A percentile compares a stretch with the other conserved stretches of the same genome.
Evolutionary conservation across 352 stramenopile species (phyloP).

Genomic region (Phytophthora constricta): DNA sequence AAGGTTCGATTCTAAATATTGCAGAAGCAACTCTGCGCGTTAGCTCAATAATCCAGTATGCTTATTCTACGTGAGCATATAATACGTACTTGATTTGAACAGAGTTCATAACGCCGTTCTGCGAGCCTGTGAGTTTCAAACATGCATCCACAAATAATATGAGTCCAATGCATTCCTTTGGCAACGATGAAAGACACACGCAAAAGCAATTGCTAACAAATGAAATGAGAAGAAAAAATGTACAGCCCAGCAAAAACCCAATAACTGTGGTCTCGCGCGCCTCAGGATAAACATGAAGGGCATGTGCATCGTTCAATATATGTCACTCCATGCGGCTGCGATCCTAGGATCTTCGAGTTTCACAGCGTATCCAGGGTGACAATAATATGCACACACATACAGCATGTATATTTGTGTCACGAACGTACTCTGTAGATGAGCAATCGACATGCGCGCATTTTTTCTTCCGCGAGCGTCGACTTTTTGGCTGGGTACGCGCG

Average conservation of each 20-base stretch:
- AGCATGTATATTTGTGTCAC: conserved; percentile 23
- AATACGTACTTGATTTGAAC: conserved; percentile 60
- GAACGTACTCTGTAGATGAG: conserved; percentile 73
- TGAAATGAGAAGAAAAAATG: conserved; percentile 26
- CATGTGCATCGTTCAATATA: conserved; percentile 39
- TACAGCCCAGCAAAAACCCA: conserved; percentile 34
- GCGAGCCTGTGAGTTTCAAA: conserved; percentile 33
- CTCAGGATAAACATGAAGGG: conserved; percentile 41
- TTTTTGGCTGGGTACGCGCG: conserved; percentile 36
- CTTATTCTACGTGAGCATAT: too few relatives aligned
- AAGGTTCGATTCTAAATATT: conserved; percentile 89
- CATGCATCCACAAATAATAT: conserved; percentile 5
- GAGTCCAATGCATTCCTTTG: conserved; percentile 14
- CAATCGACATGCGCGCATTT: conserved; percentile 67
- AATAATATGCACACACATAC: conserved; percentile 22
- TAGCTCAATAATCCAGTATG: too few relatives aligned
- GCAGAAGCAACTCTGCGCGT: too few relatives aligned
- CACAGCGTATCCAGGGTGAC: conserved; percentile 68
- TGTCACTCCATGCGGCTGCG: conserved; percentile 60
- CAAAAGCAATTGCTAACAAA: background rate
- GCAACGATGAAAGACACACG: background rate
- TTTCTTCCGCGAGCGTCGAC: conserved; percentile 56
- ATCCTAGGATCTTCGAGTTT: conserved; percentile 41
- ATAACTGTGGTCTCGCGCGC: conserved; percentile 27
- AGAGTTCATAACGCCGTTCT: conserved; percentile 53